Percentiles rank a stretch among this genome's conserved stretches.
phyloP scores from a whole-genome alignment of 176 grass and related monocot genomes.

The Dactylis glomerata region DNA sequence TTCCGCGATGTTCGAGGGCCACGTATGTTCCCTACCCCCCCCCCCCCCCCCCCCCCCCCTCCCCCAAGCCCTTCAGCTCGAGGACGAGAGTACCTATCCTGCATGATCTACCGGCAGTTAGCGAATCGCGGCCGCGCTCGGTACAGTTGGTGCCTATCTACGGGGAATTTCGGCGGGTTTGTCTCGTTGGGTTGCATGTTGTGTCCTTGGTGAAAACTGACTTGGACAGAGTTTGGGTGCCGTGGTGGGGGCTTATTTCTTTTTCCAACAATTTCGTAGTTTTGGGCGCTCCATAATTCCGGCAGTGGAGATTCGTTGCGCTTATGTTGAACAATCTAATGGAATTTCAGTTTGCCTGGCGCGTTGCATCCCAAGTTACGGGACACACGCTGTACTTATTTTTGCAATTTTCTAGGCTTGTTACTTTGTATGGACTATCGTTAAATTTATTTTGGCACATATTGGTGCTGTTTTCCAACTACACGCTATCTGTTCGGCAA shows the following conservation, averaged over 20 bases:
- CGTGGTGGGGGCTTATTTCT: background rate
- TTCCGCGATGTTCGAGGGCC: conserved; percentile 58
- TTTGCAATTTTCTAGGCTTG: background rate
- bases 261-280: background rate
- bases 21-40: conserved; percentile 31
- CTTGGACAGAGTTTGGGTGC: background rate
- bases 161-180: background rate
- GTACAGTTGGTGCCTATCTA: conserved; percentile 2
- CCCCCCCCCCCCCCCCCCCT: too few relatives aligned
- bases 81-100: background rate
- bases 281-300: background rate
- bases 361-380: background rate
- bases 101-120: background rate
- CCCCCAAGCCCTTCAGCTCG: too few relatives aligned
- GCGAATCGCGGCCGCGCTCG: background rate
- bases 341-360: background rate
- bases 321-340: background rate
- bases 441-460: background rate
- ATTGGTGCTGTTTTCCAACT: background rate
- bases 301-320: background rate
- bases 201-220: background rate
- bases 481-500: background rate
- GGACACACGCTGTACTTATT: background rate
- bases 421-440: background rate
- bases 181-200: conserved; percentile 7